A percentile compares a stretch with the other conserved stretches of the same genome.
phyloP scores from a whole-genome alignment of 1,139 yeast species.

The Zygoascus hellenicus region DNA sequence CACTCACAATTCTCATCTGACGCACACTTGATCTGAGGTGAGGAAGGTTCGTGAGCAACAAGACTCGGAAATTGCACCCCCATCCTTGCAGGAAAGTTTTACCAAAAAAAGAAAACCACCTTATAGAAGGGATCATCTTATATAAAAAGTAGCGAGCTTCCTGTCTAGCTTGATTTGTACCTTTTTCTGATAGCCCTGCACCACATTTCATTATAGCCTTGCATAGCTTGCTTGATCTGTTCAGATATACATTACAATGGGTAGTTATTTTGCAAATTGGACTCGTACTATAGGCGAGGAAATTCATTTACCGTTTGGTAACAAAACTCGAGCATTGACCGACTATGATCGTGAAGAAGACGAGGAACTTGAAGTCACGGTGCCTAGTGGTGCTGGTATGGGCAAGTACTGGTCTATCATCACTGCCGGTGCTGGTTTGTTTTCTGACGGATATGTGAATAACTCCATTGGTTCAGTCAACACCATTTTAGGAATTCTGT shows the following conservation, averaged over 20 bases:
- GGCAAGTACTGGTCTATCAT: conserved; percentile 57
- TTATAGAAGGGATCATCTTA: too few relatives aligned
- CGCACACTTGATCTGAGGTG: too few relatives aligned
- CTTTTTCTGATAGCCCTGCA: too few relatives aligned
- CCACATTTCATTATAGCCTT: too few relatives aligned
- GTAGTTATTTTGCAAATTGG: conserved; percentile 1
- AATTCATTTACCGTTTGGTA: neutral
- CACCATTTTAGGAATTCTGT: conserved; percentile 57
- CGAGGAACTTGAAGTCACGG: neutral
- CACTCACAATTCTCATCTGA: too few relatives aligned
- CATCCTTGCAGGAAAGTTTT: too few relatives aligned
- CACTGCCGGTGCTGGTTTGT: conserved; percentile 84
- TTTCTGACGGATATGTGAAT: conserved; percentile 85
- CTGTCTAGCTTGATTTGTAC: too few relatives aligned
- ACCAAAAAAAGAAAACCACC: too few relatives aligned
- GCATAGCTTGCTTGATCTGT: too few relatives aligned
- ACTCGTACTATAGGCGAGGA: conserved; percentile 2
- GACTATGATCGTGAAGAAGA: neutral
- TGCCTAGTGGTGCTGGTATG: conserved; percentile 20
- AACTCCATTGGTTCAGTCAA: conserved; percentile 75
- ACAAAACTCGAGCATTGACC: neutral
- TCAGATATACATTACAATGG: neutral
- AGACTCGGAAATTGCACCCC: too few relatives aligned
- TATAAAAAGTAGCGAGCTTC: too few relatives aligned
- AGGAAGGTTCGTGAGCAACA: too few relatives aligned